Percentiles rank a stretch among this genome's conserved stretches.
Conservation (phyloP, 2,329 filamentous ascomycete genomes). For the Cordyceps cicadae region DNA sequence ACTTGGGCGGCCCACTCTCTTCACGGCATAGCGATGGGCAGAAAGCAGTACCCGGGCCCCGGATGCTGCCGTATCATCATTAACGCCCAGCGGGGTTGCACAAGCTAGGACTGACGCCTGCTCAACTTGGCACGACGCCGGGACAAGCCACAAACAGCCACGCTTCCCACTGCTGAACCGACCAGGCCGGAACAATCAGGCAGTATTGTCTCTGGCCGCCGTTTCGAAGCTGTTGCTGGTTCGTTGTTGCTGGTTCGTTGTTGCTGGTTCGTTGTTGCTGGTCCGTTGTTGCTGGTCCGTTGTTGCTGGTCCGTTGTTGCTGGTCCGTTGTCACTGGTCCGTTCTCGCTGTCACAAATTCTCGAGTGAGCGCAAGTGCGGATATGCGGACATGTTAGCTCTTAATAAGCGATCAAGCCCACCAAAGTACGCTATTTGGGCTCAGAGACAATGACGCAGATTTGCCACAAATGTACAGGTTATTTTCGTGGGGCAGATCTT, state of each 20-base stretch:
- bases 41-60: constrained; percentile 9
- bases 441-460: neutral
- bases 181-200: neutral
- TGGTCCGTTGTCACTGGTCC: too few species aligned
- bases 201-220: too few species aligned
- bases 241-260: too few species aligned
- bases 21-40: constrained; percentile 23
- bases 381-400: neutral
- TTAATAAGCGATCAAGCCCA: neutral
- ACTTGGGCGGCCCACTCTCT: constrained; percentile 27
- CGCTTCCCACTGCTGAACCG: neutral
- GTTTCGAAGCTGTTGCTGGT: too few species aligned
- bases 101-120: neutral
- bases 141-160: neutral
- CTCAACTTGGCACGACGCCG: neutral
- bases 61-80: constrained; percentile 29
- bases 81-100: constrained; percentile 25
- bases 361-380: neutral
- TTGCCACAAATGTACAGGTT: neutral
- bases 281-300: too few species aligned
- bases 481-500: neutral
- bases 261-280: too few species aligned
- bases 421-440: neutral
- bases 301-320: too few species aligned
- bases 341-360: too few species aligned